Conservation (phyloP, 345 rosid genomes). For the Populus ilicifolia region DNA sequence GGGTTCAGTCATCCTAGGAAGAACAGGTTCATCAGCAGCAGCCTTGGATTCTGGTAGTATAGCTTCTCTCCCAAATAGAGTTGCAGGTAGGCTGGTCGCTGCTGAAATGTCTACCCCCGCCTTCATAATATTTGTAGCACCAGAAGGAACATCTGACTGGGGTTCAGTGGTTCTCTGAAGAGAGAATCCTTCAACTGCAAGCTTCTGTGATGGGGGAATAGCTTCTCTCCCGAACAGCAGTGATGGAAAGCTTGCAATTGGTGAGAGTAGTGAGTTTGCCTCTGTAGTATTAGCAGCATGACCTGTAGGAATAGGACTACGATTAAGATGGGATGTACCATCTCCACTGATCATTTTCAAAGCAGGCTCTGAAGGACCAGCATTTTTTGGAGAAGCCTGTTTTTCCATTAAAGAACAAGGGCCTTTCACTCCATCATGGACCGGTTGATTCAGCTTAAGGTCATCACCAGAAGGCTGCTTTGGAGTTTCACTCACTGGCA, state of each 20-base stretch:
- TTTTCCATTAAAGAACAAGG: slow-evolving; percentile 4
- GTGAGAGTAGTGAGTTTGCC: slow-evolving; percentile 9
- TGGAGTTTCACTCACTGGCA: slow-evolving; percentile 23
- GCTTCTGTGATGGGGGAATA: slow-evolving; percentile 19
- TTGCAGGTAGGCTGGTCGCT: background rate
- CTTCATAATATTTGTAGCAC: background rate
- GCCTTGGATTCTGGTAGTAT: slow-evolving; percentile 4
- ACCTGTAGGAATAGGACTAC: slow-evolving; percentile 3
- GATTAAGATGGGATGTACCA: slow-evolving; percentile 5
- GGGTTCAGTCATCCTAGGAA: slow-evolving; percentile 6
- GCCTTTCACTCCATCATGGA: slow-evolving; percentile 19
- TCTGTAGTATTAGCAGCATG: slow-evolving; percentile 10
- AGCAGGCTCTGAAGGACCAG: slow-evolving; percentile 28
- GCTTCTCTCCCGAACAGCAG: slow-evolving; percentile 24
- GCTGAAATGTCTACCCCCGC: slow-evolving; percentile 2
- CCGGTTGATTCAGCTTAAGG: slow-evolving; percentile 16
- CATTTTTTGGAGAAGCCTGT: slow-evolving; percentile 20
- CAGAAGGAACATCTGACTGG: slow-evolving; percentile 16
- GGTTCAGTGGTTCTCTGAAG: slow-evolving; percentile 20
- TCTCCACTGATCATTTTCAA: slow-evolving; percentile 26
- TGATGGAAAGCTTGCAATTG: slow-evolving; percentile 19
- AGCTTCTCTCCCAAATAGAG: slow-evolving; percentile 4
- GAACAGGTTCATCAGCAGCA: slow-evolving; percentile 13
- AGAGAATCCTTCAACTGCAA: slow-evolving; percentile 17
- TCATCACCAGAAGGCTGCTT: slow-evolving; percentile 30